Evolutionary conservation across 192 early-diverging fungal genomes (phyloP).

Genomic region (Haplosporangium gracile): DNA sequence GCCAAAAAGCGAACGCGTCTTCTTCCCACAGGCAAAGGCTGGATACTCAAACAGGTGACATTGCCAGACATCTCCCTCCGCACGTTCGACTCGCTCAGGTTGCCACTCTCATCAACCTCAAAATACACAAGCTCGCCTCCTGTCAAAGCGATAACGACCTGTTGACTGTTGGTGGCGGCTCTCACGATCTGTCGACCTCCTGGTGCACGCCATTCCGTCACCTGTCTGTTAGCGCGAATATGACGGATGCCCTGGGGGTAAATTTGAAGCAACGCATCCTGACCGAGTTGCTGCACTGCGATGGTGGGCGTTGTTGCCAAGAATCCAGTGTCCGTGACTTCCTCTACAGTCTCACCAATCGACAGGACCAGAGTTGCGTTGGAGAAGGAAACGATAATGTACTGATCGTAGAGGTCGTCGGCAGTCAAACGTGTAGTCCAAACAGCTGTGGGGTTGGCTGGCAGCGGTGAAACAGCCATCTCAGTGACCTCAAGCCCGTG

Average conservation of each 20-base stretch:
- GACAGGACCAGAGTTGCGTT: slow-evolving; percentile 94
- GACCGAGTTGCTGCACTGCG: slow-evolving; percentile 85
- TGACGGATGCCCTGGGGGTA: slow-evolving; percentile 93
- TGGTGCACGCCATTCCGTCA: slow-evolving; percentile 95
- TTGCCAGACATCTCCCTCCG: slow-evolving; percentile 78
- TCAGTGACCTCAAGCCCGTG: slow-evolving; percentile 95
- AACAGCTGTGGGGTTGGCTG: slow-evolving; percentile 92
- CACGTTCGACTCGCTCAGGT: slow-evolving; percentile 91
- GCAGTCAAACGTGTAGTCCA: slow-evolving; percentile 78
- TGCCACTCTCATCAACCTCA: slow-evolving; percentile 86
- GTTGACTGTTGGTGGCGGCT: slow-evolving; percentile 87
- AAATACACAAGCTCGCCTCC: slow-evolving; percentile 93
- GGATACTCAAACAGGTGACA: slow-evolving; percentile 83
- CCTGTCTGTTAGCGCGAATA: slow-evolving; percentile 87
- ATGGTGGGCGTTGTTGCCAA: slow-evolving; percentile 87
- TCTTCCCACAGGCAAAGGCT: slow-evolving; percentile 83
- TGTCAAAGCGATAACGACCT: slow-evolving; percentile 86
- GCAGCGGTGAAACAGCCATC: slow-evolving; percentile 92
- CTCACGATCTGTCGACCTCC: slow-evolving; percentile 76
- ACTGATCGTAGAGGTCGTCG: slow-evolving; percentile 71
- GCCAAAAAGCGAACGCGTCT: slow-evolving; percentile 84
- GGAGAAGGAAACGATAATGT: slow-evolving; percentile 93
- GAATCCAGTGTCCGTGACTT: slow-evolving; percentile 94
- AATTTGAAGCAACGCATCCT: slow-evolving; percentile 87
- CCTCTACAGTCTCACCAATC: slow-evolving; percentile 94